Evolutionary conservation across 805 yeast genomes (phyloP).

Genomic region (Metschnikowia sp.): DNA sequence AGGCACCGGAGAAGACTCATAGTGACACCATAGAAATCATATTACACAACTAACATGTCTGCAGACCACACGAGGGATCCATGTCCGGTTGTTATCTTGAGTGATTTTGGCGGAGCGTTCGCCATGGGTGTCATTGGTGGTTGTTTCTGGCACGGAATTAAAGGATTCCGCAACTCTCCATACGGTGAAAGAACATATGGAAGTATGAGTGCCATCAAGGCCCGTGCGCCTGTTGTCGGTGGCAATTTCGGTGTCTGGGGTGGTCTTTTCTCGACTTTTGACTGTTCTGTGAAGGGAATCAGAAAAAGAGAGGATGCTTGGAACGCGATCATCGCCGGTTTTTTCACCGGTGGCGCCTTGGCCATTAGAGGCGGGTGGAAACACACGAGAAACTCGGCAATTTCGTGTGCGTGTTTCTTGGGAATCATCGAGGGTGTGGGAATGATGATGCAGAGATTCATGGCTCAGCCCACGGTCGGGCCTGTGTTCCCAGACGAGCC

Average conservation of each 20-base stretch:
- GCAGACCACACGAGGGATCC: conserved; percentile 99
- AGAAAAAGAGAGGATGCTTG: conserved; percentile 98
- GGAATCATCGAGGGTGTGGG: conserved; percentile 99
- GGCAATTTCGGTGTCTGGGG: conserved; percentile 99
- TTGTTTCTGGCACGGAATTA: conserved; percentile 97
- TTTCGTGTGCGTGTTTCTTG: conserved; percentile 93
- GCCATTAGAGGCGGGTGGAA: conserved; percentile 99
- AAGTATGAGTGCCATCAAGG: conserved; percentile 83
- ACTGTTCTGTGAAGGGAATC: conserved; percentile 91
- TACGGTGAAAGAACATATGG: conserved; percentile 93
- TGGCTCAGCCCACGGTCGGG: conserved; percentile 67
- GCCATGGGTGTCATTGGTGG: conserved; percentile 99
- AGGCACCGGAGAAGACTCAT: conserved; percentile 2
- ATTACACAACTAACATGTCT: conserved; percentile 47
- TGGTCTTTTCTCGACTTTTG: conserved; percentile 92
- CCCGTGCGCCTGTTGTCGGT: conserved; percentile 97
- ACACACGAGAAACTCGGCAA: conserved; percentile 94
- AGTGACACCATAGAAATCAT: neutral
- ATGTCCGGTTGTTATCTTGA: conserved; percentile 93
- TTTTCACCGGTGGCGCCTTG: conserved; percentile 95
- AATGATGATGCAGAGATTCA: conserved; percentile 85
- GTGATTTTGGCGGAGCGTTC: conserved; percentile 98
- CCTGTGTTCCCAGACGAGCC: conserved; percentile 45
- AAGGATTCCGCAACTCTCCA: conserved; percentile 98
- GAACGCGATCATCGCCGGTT: conserved; percentile 97